phyloP scores from a whole-genome alignment of 2,329 filamentous ascomycete genomes.

The Ophiocordyceps polyrhachis-furcata region DNA sequence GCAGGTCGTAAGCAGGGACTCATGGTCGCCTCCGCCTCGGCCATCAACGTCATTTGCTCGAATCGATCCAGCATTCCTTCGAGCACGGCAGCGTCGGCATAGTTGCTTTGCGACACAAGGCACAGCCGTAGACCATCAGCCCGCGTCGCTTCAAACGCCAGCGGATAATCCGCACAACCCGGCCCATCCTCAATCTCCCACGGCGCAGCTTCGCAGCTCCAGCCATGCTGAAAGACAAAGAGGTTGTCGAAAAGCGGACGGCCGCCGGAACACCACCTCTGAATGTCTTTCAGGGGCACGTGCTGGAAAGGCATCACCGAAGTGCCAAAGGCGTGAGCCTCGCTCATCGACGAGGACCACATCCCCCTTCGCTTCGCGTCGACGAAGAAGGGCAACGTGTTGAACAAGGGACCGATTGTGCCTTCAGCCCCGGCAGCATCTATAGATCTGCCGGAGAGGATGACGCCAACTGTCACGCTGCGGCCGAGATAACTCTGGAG shows the following conservation, averaged over 20 bases:
- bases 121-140: conserved; percentile 32
- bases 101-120: conserved; percentile 34
- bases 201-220: conserved; percentile 13
- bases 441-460: conserved; percentile 62
- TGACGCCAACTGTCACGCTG: conserved; percentile 45
- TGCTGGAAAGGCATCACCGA: conserved; percentile 49
- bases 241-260: conserved; percentile 57
- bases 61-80: conserved; percentile 21
- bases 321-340: conserved; percentile 54
- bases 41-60: conserved; percentile 7
- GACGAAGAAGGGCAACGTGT: conserved; percentile 60
- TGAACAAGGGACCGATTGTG: conserved; percentile 72
- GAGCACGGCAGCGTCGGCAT: conserved; percentile 15
- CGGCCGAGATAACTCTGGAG: conserved; percentile 31
- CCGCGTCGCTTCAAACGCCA: conserved; percentile 58
- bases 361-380: conserved; percentile 22
- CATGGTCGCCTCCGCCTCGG: conserved; percentile 3
- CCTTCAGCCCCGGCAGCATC: conserved; percentile 45
- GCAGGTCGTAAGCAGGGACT: neutral
- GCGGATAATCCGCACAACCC: conserved; percentile 45
- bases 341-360: conserved; percentile 40
- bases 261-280: conserved; percentile 52
- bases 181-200: conserved; percentile 37
- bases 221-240: conserved; percentile 54
- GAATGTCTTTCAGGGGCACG: conserved; percentile 58